Evolutionary conservation across 331 rosid species (phyloP).

Genomic region (Dryas integrifolia): DNA sequence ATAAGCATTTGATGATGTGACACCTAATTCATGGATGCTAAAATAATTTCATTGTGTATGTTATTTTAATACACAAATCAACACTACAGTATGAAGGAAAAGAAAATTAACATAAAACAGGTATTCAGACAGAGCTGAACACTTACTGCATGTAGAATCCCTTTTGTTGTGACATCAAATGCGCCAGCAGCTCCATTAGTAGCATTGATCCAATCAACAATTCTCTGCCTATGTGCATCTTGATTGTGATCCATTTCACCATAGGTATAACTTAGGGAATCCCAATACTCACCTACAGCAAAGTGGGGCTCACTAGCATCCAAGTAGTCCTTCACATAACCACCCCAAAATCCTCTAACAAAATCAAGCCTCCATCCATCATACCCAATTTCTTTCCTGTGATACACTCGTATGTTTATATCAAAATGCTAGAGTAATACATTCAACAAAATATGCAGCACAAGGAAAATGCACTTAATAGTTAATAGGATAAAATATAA

Average conservation of each 20-base stretch:
- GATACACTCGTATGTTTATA: constrained; percentile 14
- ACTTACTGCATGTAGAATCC: constrained; percentile 93
- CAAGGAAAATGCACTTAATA: neutral
- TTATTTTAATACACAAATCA: neutral
- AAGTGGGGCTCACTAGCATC: constrained; percentile 79
- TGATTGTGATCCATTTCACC: constrained; percentile 92
- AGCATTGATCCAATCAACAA: constrained; percentile 93
- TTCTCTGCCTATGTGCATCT: constrained; percentile 99
- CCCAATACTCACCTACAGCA: constrained; percentile 94
- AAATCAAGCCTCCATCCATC: constrained; percentile 99
- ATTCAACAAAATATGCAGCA: constrained; percentile 3
- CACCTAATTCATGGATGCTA: neutral
- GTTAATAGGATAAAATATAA: neutral
- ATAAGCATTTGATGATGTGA: neutral
- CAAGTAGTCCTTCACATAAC: constrained; percentile 87
- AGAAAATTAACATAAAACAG: neutral
- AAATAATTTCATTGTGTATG: constrained; percentile 5
- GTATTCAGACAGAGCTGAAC: neutral
- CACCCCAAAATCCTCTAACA: constrained; percentile 99
- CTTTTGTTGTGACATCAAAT: constrained; percentile 96
- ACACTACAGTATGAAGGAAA: neutral
- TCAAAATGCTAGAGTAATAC: constrained; percentile 8
- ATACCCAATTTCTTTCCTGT: constrained; percentile 86
- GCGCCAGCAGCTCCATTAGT: constrained; percentile 82
- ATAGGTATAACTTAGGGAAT: constrained; percentile 87